Evolutionary conservation across 352 stramenopile species (phyloP), one percentile per base, ranked within the genome.

Genomic region (Pythium guiyangense): DNA sequence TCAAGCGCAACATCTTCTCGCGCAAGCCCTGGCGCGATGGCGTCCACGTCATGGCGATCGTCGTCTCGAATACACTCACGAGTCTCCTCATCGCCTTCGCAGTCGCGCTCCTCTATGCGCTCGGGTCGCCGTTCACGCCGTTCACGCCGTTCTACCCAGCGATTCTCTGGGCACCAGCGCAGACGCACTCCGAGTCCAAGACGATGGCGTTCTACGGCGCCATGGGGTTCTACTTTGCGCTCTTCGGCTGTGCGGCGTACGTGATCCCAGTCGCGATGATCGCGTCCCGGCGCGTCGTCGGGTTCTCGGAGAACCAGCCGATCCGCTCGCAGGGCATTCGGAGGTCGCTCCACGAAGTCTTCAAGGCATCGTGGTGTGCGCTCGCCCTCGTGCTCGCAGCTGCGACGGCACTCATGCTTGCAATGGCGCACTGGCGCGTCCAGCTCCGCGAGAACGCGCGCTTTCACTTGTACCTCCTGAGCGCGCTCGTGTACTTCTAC

Each of bases 21-120:
- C 40, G 53, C 39, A 64, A 67, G 31, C 66, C 60, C 15, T 74
- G 69, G 69, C 47, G 60, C 22, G 69, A 77, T 27, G 66, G 59
- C 1, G 4, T 70, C 2, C 27, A 39, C 6, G 69, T 74, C 29
- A 74, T 77, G 55, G 54, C 52, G 39, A 67, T 77, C 49, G 63
- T 77, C 10, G n/a, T 69, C 8, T 54, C 25, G 42, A 77, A 77
- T 45, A 70, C 63, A 1, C 17, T 65, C 18, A 49, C 61, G 35
- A 63, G 60, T 37, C 47, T 73, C 27, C 2, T 67, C 2, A 22
- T 70, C 44, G 66, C 63, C 12, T 74, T 60, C 60, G 12, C 53
- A 3, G 42, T 59, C 27, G 47, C 62, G 26, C 29, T 37, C 26
- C 46, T 74, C 0, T 77, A 67, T 22, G 69, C 66, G 1, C 27